These are phyloP conservation scores for Pulicaria dysenterica DNA, from an alignment of 129 eudicot genomes.

Conservation along the genomic window DNA sequence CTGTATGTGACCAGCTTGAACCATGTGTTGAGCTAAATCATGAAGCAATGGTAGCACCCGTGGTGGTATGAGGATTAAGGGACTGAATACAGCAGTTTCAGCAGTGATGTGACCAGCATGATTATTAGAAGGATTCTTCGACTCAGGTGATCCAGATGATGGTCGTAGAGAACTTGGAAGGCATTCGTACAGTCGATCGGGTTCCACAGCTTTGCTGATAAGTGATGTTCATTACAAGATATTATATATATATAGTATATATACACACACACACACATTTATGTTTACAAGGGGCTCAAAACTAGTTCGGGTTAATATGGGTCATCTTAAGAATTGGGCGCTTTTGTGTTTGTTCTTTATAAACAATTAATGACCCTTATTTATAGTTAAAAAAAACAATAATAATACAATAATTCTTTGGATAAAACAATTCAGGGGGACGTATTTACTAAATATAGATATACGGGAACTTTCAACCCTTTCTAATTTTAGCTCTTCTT, in stretches of 20 bases:
- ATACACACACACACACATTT: not conserved
- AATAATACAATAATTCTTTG: too few species aligned
- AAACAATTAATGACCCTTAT: too few species aligned
- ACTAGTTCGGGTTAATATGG: too few species aligned
- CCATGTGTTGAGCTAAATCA: slow-evolving; percentile 92
- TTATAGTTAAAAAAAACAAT: too few species aligned
- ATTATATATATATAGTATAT: slow-evolving; percentile 3
- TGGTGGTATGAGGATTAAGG: slow-evolving; percentile 88
- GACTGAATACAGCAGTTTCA: slow-evolving; percentile 79
- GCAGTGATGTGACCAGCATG: slow-evolving; percentile 57
- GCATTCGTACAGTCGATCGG: slow-evolving; percentile 92
- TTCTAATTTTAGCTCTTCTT: too few species aligned
- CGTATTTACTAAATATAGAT: too few species aligned
- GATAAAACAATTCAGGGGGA: too few species aligned
- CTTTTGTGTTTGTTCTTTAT: too few species aligned
- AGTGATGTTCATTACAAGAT: slow-evolving; percentile 5
- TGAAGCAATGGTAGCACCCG: slow-evolving; percentile 88
- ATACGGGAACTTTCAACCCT: too few species aligned
- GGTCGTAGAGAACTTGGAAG: slow-evolving; percentile 94
- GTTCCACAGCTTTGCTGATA: slow-evolving; percentile 90
- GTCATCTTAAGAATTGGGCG: too few species aligned
- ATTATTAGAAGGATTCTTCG: slow-evolving; percentile 59
- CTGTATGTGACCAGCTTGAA: slow-evolving; percentile 82
- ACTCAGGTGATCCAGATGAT: slow-evolving; percentile 82
- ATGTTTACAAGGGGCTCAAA: too few species aligned